Base-by-base conservation (phyloP, 176 grass and related monocot genomes). In the Triticum timopheevii region DNA sequence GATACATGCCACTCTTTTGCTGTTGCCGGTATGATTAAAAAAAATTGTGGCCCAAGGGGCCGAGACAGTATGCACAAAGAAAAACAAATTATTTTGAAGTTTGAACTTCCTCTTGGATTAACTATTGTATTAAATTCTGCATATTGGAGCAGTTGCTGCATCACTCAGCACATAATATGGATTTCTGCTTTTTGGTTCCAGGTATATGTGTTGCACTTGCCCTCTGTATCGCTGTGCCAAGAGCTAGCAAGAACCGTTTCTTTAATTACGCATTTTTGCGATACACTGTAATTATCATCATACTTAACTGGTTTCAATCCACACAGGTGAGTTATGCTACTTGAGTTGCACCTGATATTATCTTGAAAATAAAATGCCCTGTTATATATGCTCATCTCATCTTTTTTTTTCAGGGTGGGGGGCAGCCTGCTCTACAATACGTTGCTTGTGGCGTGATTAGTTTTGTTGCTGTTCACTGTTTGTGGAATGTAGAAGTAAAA, bases 271-370 rank as follows among this genome's bases (percentile, higher is more conserved):
- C 92, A 78, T 93, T 97, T 87, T 89, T 88, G 75, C 90, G 92
- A 71, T 97, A 97, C 56, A 86, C 86, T 19, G 42, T 91, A 62
- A 97, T 92, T 27, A 97, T 97, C 77, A 72, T 97, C 85, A 88
- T 97, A 44, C 94, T 94, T 90, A 97, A 97, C 61, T 94, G 92
- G 95, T 93, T 97, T 83, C 95, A 97, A 88, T 88, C 95, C 54
- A 90, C 95, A 79, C 95, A 97, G 90, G 95, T 90, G 69, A 82
- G 69, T 84, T 69, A 10, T 77, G 31, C 7, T 36, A 84, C 64
- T 45, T 6, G 1, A 20, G 17, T 56, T 67, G 28, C 50, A 23
- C 13, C 27, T 87, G 45, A 20, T 86, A 39, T 68, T 16, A 73
- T 70, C 8, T 36, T 30, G 22, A 13, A 73, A 61, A 63, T 83